Base-by-base conservation (phyloP, 495 filamentous ascomycete genomes). In the Penicilliopsis zonata region DNA sequence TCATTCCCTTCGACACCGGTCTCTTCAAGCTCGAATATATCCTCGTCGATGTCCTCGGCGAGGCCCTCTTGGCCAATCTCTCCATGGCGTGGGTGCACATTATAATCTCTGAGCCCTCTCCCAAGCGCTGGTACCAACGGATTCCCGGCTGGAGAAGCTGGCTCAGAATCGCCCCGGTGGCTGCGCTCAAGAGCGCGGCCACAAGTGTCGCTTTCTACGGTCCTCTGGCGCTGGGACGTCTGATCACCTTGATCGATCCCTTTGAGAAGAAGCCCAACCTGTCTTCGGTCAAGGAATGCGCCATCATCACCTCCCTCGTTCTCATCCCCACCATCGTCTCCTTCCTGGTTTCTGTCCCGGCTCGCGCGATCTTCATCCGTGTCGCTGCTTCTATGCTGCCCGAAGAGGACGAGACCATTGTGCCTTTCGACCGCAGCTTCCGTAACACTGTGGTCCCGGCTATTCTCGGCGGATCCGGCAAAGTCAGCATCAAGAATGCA, bases 381-480 rank as follows among this genome's bases (percentile, higher is more conserved):
- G 70, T 85, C 14, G 76, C 84, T 28, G 80, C 81, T 10, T 78
- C 76, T 3, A 67, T 82, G 49, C 69, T 86, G 1, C 63, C 77
- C 0, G 77, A 82, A 35, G 64, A 71, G 16, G 57, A 82, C 28
- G 75, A 85, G 50, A 66, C 73, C 3, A 81, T 86, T 37, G 75
- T 86, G 28, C 72, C 76, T n/a, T 83, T 85, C 33, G 81, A 86
- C 56, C 71, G 77, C 30, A 71, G 64, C 28, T 82, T 82, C 37
- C 72, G 65, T 23, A 65, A 72, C 9, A 72, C 70, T 43, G 64
- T 74, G 13, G 47, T 55, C 17, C 69, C 77, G 13, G 70, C 67
- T 13, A 67, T 80, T 27, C 57, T 83, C 5, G 78, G 74, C 36
- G 83, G 82, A 33, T 71, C 67, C 48, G 78, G 80, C 43, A 69